These are phyloP conservation scores for Yamadazyma akitaensis DNA, from an alignment of 805 yeast species.

Conservation along the genomic window DNA sequence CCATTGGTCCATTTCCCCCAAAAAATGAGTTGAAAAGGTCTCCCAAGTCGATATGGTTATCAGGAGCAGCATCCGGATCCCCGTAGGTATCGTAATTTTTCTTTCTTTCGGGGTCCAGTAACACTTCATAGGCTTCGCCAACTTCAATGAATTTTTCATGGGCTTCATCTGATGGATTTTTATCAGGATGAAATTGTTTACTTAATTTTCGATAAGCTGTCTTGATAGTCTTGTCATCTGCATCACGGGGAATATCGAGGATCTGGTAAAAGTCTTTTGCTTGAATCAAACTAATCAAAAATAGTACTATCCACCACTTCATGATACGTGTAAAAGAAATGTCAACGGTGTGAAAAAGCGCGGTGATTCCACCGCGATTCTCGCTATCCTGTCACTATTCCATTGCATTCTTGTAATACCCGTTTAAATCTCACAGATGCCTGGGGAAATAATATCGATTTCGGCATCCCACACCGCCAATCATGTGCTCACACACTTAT, in stretches of 20 bases:
- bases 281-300: slow-evolving; percentile 1
- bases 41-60: slow-evolving; percentile 34
- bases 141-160: slow-evolving; percentile 84
- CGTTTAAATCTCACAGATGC: not conserved
- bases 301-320: slow-evolving; percentile 3
- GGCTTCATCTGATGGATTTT: slow-evolving; percentile 81
- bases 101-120: slow-evolving; percentile 68
- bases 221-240: slow-evolving; percentile 78
- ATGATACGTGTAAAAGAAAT: not conserved
- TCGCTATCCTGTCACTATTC: not conserved
- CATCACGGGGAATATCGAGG: slow-evolving; percentile 65
- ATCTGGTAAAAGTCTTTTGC: slow-evolving; percentile 54
- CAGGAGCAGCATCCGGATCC: slow-evolving; percentile 49
- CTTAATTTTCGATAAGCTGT: slow-evolving; percentile 79
- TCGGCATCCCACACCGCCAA: slow-evolving; percentile 61
- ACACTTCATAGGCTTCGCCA: slow-evolving; percentile 89
- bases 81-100: slow-evolving; percentile 73
- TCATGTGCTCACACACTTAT: slow-evolving; percentile 75
- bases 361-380: not conserved
- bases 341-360: not conserved
- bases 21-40: slow-evolving; percentile 55
- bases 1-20: slow-evolving; percentile 30
- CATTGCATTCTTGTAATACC: not conserved
- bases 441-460: slow-evolving; percentile 8
- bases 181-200: slow-evolving; percentile 91